phyloP scores from a whole-genome alignment of 176 grass and related monocot genomes.

The Musa troglodytarum region DNA sequence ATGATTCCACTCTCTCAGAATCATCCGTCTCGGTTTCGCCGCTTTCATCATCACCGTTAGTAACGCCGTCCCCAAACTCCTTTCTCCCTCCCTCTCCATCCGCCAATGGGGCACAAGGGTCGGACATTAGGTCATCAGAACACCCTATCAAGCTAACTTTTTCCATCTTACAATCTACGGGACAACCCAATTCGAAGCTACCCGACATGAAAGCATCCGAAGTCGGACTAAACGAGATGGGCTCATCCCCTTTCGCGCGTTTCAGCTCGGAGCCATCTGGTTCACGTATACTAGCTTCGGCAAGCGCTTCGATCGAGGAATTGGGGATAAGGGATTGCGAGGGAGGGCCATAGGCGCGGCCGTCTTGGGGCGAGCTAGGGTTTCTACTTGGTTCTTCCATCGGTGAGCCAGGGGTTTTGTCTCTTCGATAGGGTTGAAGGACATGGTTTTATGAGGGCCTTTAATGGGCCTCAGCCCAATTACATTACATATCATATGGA shows the following conservation, averaged over 20 bases:
- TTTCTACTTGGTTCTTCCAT: not conserved
- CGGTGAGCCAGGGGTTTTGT: not conserved
- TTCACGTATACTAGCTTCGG: not conserved
- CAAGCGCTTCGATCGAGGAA: not conserved
- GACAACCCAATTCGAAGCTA: not conserved
- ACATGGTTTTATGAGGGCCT: no score
- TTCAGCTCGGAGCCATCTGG: no score
- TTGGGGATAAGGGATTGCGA: not conserved
- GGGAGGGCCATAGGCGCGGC: not conserved
- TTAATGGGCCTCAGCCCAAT: no score
- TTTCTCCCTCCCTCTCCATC: not conserved
- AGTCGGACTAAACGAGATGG: not conserved
- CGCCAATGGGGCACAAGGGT: not conserved
- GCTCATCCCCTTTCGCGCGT: not conserved
- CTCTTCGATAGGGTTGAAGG: no score
- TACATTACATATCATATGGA: no score
- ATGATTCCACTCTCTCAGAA: not conserved
- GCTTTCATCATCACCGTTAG: slow-evolving; percentile 17
- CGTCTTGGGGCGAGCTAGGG: not conserved
- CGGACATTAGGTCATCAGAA: not conserved
- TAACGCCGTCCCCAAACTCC: not conserved
- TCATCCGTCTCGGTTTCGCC: slow-evolving; percentile 31
- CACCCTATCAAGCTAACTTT: not conserved
- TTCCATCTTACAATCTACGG: not conserved
- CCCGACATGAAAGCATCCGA: not conserved